phyloP scores from a whole-genome alignment of 2,329 filamentous ascomycete genomes.

The Apiospora koreana region DNA sequence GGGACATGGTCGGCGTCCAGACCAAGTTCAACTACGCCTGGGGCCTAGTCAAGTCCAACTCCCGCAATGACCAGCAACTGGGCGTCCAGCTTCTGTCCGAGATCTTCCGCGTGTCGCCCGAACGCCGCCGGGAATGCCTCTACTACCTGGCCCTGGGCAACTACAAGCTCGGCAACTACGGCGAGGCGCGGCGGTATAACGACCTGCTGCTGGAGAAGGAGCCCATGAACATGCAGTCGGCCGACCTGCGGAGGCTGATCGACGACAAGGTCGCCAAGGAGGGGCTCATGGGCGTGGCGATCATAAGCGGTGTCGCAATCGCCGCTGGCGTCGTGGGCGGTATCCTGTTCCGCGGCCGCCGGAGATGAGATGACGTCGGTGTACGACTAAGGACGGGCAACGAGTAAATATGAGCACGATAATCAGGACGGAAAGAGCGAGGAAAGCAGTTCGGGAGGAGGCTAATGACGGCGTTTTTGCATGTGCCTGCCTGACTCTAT shows the following conservation, averaged over 20 bases:
- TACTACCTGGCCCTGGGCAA: slow-evolving; percentile 98
- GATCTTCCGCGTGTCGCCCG: slow-evolving; percentile 91
- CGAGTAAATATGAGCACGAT: neutral
- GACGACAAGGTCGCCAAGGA: slow-evolving; percentile 97
- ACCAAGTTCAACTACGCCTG: slow-evolving; percentile 99
- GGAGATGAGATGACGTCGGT: slow-evolving; percentile 38
- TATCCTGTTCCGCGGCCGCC: slow-evolving; percentile 73
- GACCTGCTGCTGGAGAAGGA: slow-evolving; percentile 89
- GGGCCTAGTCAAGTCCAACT: slow-evolving; percentile 93
- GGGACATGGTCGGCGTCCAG: slow-evolving; percentile 93
- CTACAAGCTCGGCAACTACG: slow-evolving; percentile 98
- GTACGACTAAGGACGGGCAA: neutral
- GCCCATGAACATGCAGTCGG: slow-evolving; percentile 85
- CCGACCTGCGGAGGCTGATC: slow-evolving; percentile 82
- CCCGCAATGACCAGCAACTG: slow-evolving; percentile 85
- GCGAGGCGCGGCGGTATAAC: slow-evolving; percentile 91
- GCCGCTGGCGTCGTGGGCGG: slow-evolving; percentile 92
- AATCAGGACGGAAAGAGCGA: neutral
- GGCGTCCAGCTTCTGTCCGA: slow-evolving; percentile 92
- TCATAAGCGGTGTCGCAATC: slow-evolving; percentile 89
- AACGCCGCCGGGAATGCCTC: slow-evolving; percentile 93
- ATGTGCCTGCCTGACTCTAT: neutral
- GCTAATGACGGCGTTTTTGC: neutral
- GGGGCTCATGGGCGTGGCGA: slow-evolving; percentile 90
- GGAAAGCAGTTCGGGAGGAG: neutral